Base-by-base conservation (phyloP, 2,329 filamentous ascomycete species). In the Trichoderma harzianum region DNA sequence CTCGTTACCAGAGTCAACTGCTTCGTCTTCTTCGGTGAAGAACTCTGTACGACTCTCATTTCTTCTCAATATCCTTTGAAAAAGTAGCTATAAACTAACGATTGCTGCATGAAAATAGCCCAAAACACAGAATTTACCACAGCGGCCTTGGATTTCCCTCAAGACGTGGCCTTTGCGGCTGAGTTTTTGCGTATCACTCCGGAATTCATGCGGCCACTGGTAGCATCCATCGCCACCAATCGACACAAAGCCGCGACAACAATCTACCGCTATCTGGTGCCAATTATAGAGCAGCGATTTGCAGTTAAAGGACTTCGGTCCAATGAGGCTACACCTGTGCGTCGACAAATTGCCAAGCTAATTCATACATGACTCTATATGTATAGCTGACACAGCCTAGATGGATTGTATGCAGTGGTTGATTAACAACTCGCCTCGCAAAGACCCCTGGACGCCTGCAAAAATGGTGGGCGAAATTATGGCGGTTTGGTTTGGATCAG, bases 401-500 rank as follows among this genome's bases (percentile, higher is more conserved):
- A 51, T 2, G 43, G 43, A 51, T 5, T 51, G 43, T 1, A 51
- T 51, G 43, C 43, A 51, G 3, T 51, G 43, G 43, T 21, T 51
- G n/a, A 51, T 51, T 51, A n/a, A 51, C 10, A 51, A 1, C 18
- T 51, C 43, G 3, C 43, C 43, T 51, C 43, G 43, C 43, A 68
- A 71, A 51, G 51, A 34, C 1, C 68, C 71, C 24, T 74, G 73
- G 73, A 43, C 57, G 7, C 30, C 73, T 24, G 57, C 51, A 12
- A 64, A 53, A 51, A 69, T 69, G 63, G 60, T 69, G 3, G 39
- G 57, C 2, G 73, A 74, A n/a, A 60, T 71, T n/a, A 74, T 73
- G 67, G 73, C 73, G 1, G 53, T 74, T 21, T 74, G 73, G 71
- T 71, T 73, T 47, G 58, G 71, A 36, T 71, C 73, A 4, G 68